Base-by-base conservation (phyloP, 2,329 filamentous ascomycete genomes). In the Colletotrichum incanum region DNA sequence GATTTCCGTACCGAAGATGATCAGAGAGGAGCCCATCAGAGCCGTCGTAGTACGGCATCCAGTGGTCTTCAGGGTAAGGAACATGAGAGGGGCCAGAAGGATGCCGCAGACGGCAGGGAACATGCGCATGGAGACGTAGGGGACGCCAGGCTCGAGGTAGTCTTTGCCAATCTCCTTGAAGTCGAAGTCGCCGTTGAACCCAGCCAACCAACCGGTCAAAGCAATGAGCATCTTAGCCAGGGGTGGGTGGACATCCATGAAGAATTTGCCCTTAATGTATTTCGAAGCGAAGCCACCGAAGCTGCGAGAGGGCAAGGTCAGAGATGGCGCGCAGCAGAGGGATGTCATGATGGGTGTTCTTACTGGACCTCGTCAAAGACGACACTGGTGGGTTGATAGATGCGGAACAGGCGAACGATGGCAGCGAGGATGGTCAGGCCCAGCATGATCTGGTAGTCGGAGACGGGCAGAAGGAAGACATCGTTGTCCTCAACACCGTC, bases 131-230 rank as follows among this genome's bases (percentile, higher is more conserved):
- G 96, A 93, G 67, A 99, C 96, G 83, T 99, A 99, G 54, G 96
- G 96, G 66, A 99, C 96, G 65, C 92, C 91, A 4, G 96, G 95
- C 84, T 98, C 96, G 74, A 98, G 82, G 81, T 99, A 99, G 83
- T 99, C 96, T 86, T 98, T 98, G 83, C 96, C 96, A 84, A 99
- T 99, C 77, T 99, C 95, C 87, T 98, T 99, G 88, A 99, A 99
- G 83, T 98, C 96, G 81, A 99, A 99, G 74, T 94, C 89, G 75
- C 96, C 96, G 80, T 98, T 90, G 82, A 98, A 99, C 65, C 96
- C 96, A 78, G 95, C 96, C 75, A 98, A 84, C 92, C 93, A 99
- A 77, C 96, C 96, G 75, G 95, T 95, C 73, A 99, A 90, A 64
- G 96, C 97, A 79, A 99, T 96, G 76, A 99, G 91, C 81, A 99